Base-by-base conservation (phyloP, 352 stramenopile species). In the Pythium phragmitis region DNA sequence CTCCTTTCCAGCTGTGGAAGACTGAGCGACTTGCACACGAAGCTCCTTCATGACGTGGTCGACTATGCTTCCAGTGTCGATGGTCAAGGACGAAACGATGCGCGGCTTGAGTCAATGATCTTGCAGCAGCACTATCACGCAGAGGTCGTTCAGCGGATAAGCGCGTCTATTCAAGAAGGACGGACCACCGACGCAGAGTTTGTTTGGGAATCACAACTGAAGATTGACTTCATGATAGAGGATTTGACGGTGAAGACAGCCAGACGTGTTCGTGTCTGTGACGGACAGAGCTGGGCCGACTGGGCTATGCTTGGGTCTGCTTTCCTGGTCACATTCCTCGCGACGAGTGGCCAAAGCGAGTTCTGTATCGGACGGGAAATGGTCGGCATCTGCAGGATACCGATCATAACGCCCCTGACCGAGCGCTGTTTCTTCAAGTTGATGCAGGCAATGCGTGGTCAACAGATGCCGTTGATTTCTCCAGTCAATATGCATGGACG, bases 301-400 rank as follows among this genome's bases (percentile, higher is more conserved):
- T 47, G 65, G 12, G 23, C 16, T 1, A 43, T 49, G 4, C 58
- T 72, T 19, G 65, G 65, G 7, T 47, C 57, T 1, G 53, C 58
- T 33, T 64, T 60, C 19, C 59, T 52, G 0, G 42, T 72, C 28
- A 52, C 66, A 16, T 67, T 68, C 43, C 3, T 67, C 28, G 71
- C 62, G 1, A 62, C 75, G 47, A 57, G 82, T n/a, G 72, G 69
- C 13, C 72, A 85, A 26, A 42, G 85, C 1, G 62, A 85, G 5
- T 65, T 85, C 13, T 39, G 58, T 0, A 56, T 88, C n/a, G 79
- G 81, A 1, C 72, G 73, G 34, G 81, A 90, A n/a, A 85, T 77
- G 50, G 62, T 78, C 6, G 76, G 76, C 13, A 79, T 57, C 49
- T 34, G 30, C 7, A 70, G 77, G 11, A 39, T 82, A 23, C 55